phyloP scores from a whole-genome alignment of 139 green algal species.

The Asterochloris sp. region DNA sequence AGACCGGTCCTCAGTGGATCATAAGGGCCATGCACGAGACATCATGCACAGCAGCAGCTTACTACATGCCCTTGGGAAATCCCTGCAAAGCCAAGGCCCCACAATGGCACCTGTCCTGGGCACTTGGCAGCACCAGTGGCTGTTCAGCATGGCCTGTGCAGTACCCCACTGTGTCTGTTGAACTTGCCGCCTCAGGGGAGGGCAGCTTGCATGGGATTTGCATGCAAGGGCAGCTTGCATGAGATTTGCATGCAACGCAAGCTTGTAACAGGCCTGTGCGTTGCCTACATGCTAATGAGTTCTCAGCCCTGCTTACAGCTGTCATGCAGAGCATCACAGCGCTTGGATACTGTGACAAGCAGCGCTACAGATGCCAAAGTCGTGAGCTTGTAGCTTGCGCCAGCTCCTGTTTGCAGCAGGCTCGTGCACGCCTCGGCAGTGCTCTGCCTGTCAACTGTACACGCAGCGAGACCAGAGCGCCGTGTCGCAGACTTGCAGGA shows the following conservation, averaged over 20 bases:
- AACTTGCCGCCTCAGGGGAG: not conserved
- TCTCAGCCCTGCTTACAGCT: no score
- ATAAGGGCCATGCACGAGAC: not conserved
- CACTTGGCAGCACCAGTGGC: no score
- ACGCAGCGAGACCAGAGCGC: not conserved
- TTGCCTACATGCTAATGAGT: no score
- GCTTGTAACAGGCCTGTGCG: no score
- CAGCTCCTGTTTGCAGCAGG: not conserved
- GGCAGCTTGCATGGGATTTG: no score
- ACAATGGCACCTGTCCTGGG: not conserved
- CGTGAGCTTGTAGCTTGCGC: not conserved
- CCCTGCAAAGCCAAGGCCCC: not conserved
- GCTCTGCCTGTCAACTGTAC: not conserved
- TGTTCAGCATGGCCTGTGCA: not conserved
- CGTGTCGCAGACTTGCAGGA: not conserved
- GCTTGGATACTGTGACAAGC: no score
- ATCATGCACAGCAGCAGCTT: not conserved
- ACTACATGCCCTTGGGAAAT: not conserved
- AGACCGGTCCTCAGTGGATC: not conserved
- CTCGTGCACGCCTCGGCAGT: not conserved
- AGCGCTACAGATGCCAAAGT: not conserved
- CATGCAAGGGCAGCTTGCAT: no score
- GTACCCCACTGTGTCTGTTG: not conserved
- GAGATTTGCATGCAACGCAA: no score
- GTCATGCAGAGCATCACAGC: no score